Evolutionary conservation across 1,284 basidiomycete genomes (phyloP), one percentile per base, ranked within the genome.

Genomic region (Acaromyces ingoldii): DNA sequence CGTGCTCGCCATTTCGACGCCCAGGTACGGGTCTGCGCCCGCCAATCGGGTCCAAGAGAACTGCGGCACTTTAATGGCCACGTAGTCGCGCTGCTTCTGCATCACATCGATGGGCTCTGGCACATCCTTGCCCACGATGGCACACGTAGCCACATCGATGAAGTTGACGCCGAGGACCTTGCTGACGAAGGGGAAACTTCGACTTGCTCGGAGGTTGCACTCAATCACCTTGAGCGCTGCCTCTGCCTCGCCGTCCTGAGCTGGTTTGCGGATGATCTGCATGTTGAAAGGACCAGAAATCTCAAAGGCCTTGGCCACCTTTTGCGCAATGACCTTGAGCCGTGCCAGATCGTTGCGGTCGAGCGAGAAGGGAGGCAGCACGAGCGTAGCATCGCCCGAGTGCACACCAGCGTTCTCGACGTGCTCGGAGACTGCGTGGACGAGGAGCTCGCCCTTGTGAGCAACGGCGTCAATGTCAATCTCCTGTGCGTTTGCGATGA

Each of bases 281-380:
- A 99, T 98, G 79, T 99, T 98, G 84, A 86, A 98, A 5, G 95
- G 95, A 21, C 95, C 93, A 25, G 90, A 93, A 57, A 99, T 97
- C 71, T 96, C 82, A 77, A 97, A 95, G 1, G 91, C 93, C 49
- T 82, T 81, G 40, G 91, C 95, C 57, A 98, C 91, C 79, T 96
- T 96, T 78, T 90, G 84, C 0, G 93, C 90, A 62, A 98, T 96
- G 13, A 73, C 70, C 81, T 96, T 98, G 61, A 96, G 80, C 55
- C 91, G 88, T 11, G 80, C 81, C 79, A 98, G 85, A 70, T 98
- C 93, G 37, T 77, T 84, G 79, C 54, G 79, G 45, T 71, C 78
- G 37, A 97, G 81, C 2, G 90, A 89, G 80, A 90, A 87, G 6
- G 95, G 95, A n/a, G 95, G 95, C 17, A 98, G 84, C 56, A 98